Evolutionary conservation across 2,329 filamentous ascomycete genomes (phyloP).

Genomic region (Ophiostoma novo-ulmi): DNA sequence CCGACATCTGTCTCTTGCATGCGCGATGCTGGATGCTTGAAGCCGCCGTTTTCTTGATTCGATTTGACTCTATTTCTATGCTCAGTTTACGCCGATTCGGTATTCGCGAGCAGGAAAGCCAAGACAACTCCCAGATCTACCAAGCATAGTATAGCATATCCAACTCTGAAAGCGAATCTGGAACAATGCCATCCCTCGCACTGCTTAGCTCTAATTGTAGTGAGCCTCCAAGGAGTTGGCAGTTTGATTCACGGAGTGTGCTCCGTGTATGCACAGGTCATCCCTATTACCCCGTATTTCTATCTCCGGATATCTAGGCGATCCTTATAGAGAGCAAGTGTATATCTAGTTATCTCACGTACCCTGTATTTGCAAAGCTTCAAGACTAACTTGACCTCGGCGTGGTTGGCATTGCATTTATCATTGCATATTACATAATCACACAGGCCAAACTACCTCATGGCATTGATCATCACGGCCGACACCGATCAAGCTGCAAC

Average conservation of each 20-base stretch:
- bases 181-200: background rate
- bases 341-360: no score
- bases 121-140: no score
- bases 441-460: no score
- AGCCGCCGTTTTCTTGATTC: background rate
- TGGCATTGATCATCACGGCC: no score
- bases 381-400: no score
- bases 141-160: no score
- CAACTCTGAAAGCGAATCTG: background rate
- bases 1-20: background rate
- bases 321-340: background rate
- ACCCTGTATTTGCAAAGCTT: no score
- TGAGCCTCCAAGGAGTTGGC: background rate
- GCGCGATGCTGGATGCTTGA: background rate
- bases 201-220: background rate
- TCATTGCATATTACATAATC: no score
- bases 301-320: background rate
- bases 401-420: no score
- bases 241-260: background rate
- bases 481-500: no score
- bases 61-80: background rate
- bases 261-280: background rate
- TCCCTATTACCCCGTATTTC: background rate
- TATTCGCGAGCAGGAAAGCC: no score
- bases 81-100: background rate